Percentiles rank a stretch among this genome's conserved stretches.
These are phyloP conservation scores for Wilcoxina mikolae DNA, from an alignment of 495 filamentous ascomycete species.

Conservation along the genomic window DNA sequence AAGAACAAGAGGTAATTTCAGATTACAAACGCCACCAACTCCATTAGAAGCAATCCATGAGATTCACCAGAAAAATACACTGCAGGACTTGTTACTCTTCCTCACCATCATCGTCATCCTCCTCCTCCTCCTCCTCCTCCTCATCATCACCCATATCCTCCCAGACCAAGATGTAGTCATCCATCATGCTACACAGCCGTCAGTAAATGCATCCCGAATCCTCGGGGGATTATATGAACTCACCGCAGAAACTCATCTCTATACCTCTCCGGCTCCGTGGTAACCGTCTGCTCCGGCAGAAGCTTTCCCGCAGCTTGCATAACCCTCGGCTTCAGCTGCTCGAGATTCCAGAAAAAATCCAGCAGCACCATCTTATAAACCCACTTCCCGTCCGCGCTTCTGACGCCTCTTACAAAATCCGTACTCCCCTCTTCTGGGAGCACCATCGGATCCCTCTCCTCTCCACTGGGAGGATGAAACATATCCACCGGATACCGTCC, in stretches of 20 bases:
- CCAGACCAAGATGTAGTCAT: background rate
- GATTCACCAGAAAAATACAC: too few relatives aligned
- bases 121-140: background rate
- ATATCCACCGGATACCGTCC: conserved; percentile 25
- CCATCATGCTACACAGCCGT: background rate
- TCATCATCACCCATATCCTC: background rate
- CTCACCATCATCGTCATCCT: background rate
- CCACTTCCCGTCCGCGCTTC: conserved; percentile 25
- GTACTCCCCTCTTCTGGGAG: conserved; percentile 5
- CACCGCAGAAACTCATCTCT: conserved; percentile 23
- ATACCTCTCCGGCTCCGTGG: conserved; percentile 23
- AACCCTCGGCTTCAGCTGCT: conserved; percentile 20
- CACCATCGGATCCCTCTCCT: conserved; percentile 12
- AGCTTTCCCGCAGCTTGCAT: conserved; percentile 20
- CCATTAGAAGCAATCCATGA: too few relatives aligned
- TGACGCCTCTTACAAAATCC: conserved; percentile 18
- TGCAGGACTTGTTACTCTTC: too few relatives aligned
- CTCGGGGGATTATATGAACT: background rate
- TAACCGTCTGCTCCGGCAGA: conserved; percentile 26
- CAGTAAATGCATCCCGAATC: background rate
- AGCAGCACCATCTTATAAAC: conserved; percentile 26
- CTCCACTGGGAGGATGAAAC: conserved; percentile 15
- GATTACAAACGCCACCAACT: too few relatives aligned
- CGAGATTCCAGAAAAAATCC: conserved; percentile 28
- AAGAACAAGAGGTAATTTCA: too few relatives aligned